Evolutionary conservation across 2,329 filamentous ascomycete species (phyloP).

Genomic region (Penicillium digitatum): DNA sequence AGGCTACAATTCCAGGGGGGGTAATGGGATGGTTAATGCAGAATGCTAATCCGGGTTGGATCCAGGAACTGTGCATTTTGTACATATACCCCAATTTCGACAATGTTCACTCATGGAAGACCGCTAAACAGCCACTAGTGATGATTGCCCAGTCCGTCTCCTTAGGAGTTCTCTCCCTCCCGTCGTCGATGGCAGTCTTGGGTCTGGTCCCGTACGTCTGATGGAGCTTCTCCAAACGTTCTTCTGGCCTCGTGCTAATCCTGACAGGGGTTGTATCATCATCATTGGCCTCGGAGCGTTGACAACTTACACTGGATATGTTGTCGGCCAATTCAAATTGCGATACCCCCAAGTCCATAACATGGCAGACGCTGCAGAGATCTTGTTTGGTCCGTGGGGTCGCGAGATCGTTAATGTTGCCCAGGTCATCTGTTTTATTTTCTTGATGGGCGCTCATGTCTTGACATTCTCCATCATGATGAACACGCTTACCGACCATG

Average conservation of each 20-base stretch:
- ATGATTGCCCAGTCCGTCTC: slow-evolving; percentile 59
- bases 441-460: slow-evolving; percentile 66
- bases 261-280: slow-evolving; percentile 36
- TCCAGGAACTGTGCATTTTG: slow-evolving; percentile 40
- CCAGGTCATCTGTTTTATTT: slow-evolving; percentile 61
- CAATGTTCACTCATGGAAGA: not conserved
- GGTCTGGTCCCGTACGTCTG: slow-evolving; percentile 49
- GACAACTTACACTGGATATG: slow-evolving; percentile 57
- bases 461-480: slow-evolving; percentile 66
- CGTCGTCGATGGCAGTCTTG: slow-evolving; percentile 49
- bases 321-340: slow-evolving; percentile 57
- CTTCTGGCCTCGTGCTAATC: not conserved
- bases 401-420: slow-evolving; percentile 59
- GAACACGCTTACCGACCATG: slow-evolving; percentile 59
- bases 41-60: not conserved
- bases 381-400: slow-evolving; percentile 59
- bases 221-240: not conserved
- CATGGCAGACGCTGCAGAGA: slow-evolving; percentile 63
- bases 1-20: not conserved
- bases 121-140: slow-evolving; percentile 27
- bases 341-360: slow-evolving; percentile 57
- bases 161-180: slow-evolving; percentile 54
- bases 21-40: not conserved
- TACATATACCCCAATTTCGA: slow-evolving; percentile 19
- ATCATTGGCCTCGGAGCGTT: slow-evolving; percentile 52